Evolutionary conservation across 306 rosid species (phyloP).

Genomic region (Inga oerstediana): DNA sequence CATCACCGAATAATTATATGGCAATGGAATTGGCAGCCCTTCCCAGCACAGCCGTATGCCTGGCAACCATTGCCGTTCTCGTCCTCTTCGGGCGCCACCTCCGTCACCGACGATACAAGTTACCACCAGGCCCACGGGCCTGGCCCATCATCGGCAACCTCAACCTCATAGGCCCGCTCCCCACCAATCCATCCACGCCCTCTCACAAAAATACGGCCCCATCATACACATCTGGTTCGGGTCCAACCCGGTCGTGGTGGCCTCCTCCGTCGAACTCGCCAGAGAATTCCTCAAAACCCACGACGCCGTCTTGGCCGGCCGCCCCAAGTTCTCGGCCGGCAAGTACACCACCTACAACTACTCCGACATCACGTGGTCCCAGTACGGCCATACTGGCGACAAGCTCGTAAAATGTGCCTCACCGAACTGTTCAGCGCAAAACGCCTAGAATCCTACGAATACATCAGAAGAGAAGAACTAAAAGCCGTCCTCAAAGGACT

Average conservation of each 20-base stretch:
- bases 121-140: constrained; percentile 83
- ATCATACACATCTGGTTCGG: constrained; percentile 66
- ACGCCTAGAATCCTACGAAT: constrained; percentile 67
- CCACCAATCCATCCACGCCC: constrained; percentile 61
- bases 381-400: constrained; percentile 82
- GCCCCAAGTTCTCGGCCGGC: constrained; percentile 77
- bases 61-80: constrained; percentile 49
- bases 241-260: constrained; percentile 63
- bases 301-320: constrained; percentile 49
- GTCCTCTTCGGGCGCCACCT: constrained; percentile 46
- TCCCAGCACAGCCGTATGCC: constrained; percentile 41
- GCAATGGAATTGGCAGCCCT: constrained; percentile 27
- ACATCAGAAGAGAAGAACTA: constrained; percentile 67
- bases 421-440: constrained; percentile 65
- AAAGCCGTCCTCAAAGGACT: constrained; percentile 32
- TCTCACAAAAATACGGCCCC: constrained; percentile 67
- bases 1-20: not conserved
- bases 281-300: constrained; percentile 69
- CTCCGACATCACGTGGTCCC: constrained; percentile 82
- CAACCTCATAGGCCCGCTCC: constrained; percentile 71
- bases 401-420: constrained; percentile 75
- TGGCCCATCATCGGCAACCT: constrained; percentile 94
- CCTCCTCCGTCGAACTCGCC: constrained; percentile 63
- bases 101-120: constrained; percentile 46
- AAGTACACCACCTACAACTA: constrained; percentile 79